Base-by-base conservation (phyloP, 1,139 yeast genomes). In the Lodderomyces beijingensis region DNA sequence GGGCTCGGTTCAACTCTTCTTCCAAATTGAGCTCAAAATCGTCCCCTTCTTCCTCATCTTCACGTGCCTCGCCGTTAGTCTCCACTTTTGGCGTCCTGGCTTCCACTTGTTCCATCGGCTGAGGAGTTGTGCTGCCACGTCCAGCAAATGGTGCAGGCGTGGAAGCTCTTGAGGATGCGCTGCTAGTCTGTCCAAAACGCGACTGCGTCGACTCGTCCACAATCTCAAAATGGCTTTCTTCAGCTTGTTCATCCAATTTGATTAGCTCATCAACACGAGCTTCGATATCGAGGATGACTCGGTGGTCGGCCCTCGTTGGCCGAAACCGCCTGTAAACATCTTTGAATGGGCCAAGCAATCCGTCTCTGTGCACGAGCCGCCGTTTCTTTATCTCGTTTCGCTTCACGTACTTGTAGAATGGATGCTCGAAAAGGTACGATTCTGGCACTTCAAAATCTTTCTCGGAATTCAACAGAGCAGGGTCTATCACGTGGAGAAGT, bases 221-320 rank as follows among this genome's bases (percentile, higher is more conserved):
- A 32, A 88, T 65, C 49, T 91, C 96, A 50, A 80, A 86, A 28
- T 74, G 77, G 13, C 84, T 74, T 35, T 82, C 88, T 50, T 85
- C 91, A 0, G 96, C 95, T 39, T 82, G 89, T 21, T 76, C 84
- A 52, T 91, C 98, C 28, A 77, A 59, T 42, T 77, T 69, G 25
- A 91, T 66, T 35, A 91, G 59, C 49, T 83, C 87, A 40, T 85
- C 87, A 5, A 89, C 95, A 40, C 77, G 74, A 18, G 76, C 74
- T 44, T 89, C 96, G 10, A 88, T 80, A 45, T 77, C 79, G 25
- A 75, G 74, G 52, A 77, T 67, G 16, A 75, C 73, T 10, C 74
- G 53, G 25, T 70, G 73, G 32, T 67, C 70, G 36, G 74, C 62
- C 38, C 66, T 70, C 11, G 75, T 57, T 16, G 61, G 77, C 41